Evolutionary conservation across 2,329 filamentous ascomycete genomes (phyloP).

Genomic region (Phialophora chinensis): DNA sequence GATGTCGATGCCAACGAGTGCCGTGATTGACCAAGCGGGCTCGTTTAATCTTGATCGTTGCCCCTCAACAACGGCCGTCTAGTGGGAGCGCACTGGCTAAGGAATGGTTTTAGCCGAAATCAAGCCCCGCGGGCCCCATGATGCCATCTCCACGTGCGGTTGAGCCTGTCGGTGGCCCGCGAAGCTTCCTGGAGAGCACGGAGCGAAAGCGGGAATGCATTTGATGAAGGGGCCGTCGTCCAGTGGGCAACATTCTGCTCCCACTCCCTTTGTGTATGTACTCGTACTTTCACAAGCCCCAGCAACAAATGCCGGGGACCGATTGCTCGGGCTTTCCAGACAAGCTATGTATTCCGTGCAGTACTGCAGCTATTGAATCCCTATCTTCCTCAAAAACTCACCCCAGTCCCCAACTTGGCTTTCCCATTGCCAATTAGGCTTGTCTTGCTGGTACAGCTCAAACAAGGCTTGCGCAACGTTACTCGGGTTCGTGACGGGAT

Average conservation of each 20-base stretch:
- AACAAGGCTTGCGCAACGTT: constrained; percentile 36
- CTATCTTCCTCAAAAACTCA: constrained; percentile 27
- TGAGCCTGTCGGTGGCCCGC: not conserved
- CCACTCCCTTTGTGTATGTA: too few relatives aligned
- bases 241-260: too few relatives aligned
- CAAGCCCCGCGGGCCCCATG: constrained; percentile 15
- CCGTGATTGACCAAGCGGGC: not conserved
- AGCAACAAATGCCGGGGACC: not conserved
- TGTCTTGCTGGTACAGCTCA: constrained; percentile 38
- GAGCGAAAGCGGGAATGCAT: not conserved
- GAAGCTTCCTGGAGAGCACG: not conserved
- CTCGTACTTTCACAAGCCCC: too few relatives aligned
- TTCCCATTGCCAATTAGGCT: constrained; percentile 32
- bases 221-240: too few relatives aligned
- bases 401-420: constrained; percentile 30
- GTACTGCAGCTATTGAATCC: not conserved
- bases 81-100: not conserved
- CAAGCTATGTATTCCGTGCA: not conserved
- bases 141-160: constrained; percentile 7
- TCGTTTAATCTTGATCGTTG: constrained; percentile 32
- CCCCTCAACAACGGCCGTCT: constrained; percentile 26
- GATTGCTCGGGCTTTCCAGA: not conserved
- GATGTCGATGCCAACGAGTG: not conserved
- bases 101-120: constrained; percentile 19
- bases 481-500: constrained; percentile 30